Evolutionary conservation across 75 land plant species (phyloP), one percentile per base, ranked within the genome.

Genomic region (Pseudotsuga menziesii): DNA sequence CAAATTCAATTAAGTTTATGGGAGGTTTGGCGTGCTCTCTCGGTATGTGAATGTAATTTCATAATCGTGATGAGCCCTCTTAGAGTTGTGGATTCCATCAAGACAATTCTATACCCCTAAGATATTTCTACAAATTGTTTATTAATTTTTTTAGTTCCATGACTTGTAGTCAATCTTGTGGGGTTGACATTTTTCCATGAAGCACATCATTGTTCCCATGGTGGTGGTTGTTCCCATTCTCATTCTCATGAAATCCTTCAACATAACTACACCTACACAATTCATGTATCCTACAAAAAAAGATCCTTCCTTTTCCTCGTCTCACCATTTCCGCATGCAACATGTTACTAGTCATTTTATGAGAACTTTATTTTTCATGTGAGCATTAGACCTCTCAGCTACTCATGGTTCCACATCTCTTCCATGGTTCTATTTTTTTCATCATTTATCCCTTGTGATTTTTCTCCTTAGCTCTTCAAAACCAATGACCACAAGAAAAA

Each of bases 191-290:
- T 96, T 81, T 96, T 96, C 77, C 99, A 94, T 77, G 99, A 96
- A 74, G 93, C 88, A 80, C 99, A 96, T 79, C 99, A 96, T 89
- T 94, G 91, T 85, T 92, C 97, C 19, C 94, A 94, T 85, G 93
- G 88, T 76, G 89, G 92, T 58, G 84, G 88, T 17, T 88, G 89
- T 73, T 84, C 88, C 32, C 91, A 85, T 74, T 86, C 85, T 13
- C 77, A 83, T 61, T 55, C 66, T 39, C 72, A 79, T 71, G 26
- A 75, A 16, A 17, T 75, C 19, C 84, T 85, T 32, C 80, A 84
- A 14, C 80, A 79, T n/a, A 26, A 39, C 63, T 59, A 69, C 67
- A 69, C 72, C 52, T 69, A 54, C 72, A 41, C 54, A 69, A 69
- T 69, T 69, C 41, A 41, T 22, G 41, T 54, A 29, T 29, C 32